These are phyloP conservation scores for Cynanchum wilfordii DNA, from an alignment of 257 asterid genomes.

Conservation along the genomic window DNA sequence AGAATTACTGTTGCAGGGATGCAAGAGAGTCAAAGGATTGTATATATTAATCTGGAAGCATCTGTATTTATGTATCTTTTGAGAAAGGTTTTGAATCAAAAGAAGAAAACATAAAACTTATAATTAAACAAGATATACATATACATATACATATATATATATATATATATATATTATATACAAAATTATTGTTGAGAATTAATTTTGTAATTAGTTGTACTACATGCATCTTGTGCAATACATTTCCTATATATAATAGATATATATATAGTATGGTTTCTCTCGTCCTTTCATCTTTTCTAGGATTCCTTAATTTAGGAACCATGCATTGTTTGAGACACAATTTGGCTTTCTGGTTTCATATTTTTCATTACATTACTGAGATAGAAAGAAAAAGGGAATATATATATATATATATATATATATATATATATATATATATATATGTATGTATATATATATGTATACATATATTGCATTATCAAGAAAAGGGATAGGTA, in stretches of 20 bases:
- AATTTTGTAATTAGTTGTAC: background rate
- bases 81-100: constrained; percentile 1
- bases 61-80: background rate
- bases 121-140: too few relatives aligned
- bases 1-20: background rate
- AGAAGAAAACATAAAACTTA: constrained; percentile 4
- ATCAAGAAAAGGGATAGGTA: background rate
- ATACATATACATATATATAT: too few relatives aligned
- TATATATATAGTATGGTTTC: background rate
- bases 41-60: constrained; percentile 12
- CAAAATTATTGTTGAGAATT: too few relatives aligned
- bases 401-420: too few relatives aligned
- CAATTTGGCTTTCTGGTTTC: constrained; percentile 20
- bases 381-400: background rate
- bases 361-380: too few relatives aligned
- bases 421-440: too few relatives aligned
- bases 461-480: background rate
- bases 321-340: constrained; percentile 21
- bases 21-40: background rate
- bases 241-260: background rate
- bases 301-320: background rate
- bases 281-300: background rate
- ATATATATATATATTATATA: too few relatives aligned
- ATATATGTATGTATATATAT: too few relatives aligned
- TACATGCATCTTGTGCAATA: background rate